Evolutionary conservation across 1,284 basidiomycete genomes (phyloP), one percentile per base, ranked within the genome.

Genomic region (Heterobasidion irregulare): DNA sequence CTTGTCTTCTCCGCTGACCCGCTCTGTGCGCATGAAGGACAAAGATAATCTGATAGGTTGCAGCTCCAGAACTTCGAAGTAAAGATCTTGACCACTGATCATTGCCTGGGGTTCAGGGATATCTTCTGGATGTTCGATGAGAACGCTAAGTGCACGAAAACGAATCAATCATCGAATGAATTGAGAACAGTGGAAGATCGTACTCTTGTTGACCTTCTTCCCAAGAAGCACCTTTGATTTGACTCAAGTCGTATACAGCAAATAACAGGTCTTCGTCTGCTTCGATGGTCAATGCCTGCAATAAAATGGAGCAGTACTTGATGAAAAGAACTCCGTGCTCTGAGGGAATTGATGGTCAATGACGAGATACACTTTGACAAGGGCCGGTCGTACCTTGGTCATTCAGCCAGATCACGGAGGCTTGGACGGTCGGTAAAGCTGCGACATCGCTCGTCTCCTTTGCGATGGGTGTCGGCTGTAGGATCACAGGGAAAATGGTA

Each of bases 241-340:
- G 94, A 2, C 86, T 85, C 58, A 99, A 84, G 64, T 99, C 95
- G 66, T 95, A 88, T 32, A 99, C 71, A 0, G 95, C 86, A 65
- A 94, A 98, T 53, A 99, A 69, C 62, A 99, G 89, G 72, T 99
- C 97, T 70, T 99, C 98, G 68, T 99, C 97, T 35, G 93, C 80
- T 69, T 99, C 95, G 35, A 99, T 83, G 0, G 94, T 97, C 71
- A 99, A 79, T 13, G 96, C 93, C 67, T 99, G 97, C 26, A 99
- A 73, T 32, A 99, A 73, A 48, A 99, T 82, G 1, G 94, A 96
- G 51, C 93, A 97, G 66, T 99, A 99, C 73, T 99, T 99, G 73
- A 99, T 80, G 69, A 98, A 99, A 44, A 91, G 74, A 15, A 99
- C 97, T 16, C 97, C 97, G 63, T 99, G 97, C 33, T 89, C 94